These are phyloP conservation scores for Lipomyces yamanashiensis DNA, from an alignment of 805 yeast species.

Conservation along the genomic window DNA sequence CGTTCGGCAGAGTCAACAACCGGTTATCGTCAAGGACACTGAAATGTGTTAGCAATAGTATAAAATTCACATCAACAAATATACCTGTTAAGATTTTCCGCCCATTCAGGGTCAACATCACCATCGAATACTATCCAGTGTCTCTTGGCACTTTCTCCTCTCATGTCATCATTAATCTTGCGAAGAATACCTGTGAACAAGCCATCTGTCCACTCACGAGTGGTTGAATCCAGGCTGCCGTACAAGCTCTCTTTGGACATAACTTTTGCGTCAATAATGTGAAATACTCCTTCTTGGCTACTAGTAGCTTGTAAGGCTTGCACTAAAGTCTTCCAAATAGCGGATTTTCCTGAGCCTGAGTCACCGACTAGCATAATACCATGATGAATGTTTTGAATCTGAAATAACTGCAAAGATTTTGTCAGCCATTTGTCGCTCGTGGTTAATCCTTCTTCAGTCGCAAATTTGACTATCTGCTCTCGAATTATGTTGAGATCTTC, in stretches of 20 bases:
- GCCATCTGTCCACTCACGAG: slow-evolving; percentile 94
- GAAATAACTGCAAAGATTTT: slow-evolving; percentile 65
- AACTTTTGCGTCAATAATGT: slow-evolving; percentile 75
- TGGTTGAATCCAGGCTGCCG: slow-evolving; percentile 73
- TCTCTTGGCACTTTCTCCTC: slow-evolving; percentile 60
- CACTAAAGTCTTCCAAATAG: slow-evolving; percentile 56
- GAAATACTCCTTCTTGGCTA: slow-evolving; percentile 48
- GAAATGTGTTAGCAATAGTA: not conserved
- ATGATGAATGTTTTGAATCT: slow-evolving; percentile 65
- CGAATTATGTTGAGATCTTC: slow-evolving; percentile 43
- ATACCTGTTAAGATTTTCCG: slow-evolving; percentile 71
- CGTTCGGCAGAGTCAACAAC: slow-evolving; percentile 80
- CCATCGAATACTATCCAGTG: slow-evolving; percentile 90
- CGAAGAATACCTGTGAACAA: slow-evolving; percentile 71
- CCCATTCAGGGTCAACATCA: slow-evolving; percentile 93
- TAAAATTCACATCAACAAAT: not conserved
- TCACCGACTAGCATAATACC: slow-evolving; percentile 83
- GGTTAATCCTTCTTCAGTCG: slow-evolving; percentile 45
- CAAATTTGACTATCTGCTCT: slow-evolving; percentile 36
- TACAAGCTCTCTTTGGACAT: slow-evolving; percentile 65
- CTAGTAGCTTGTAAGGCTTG: slow-evolving; percentile 50
- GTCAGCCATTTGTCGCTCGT: slow-evolving; percentile 52
- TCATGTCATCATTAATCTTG: slow-evolving; percentile 55
- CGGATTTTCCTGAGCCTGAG: slow-evolving; percentile 76
- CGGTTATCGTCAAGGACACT: slow-evolving; percentile 90